phyloP scores from a whole-genome alignment of 2,329 filamentous ascomycete species.

The Phialemoniopsis sp. region DNA sequence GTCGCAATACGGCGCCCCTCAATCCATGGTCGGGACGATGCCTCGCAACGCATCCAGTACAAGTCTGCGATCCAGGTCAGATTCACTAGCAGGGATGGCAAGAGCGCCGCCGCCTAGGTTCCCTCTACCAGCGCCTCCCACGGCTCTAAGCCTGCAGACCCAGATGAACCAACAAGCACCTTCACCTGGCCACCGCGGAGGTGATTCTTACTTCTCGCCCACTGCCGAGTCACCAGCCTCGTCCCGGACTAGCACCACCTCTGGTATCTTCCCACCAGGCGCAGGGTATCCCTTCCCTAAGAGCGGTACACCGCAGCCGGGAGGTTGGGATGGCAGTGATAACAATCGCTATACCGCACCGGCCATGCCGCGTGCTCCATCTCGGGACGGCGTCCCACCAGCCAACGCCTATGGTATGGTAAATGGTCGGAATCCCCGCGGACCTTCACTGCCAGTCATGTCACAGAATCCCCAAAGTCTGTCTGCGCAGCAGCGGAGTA shows the following conservation, averaged over 20 bases:
- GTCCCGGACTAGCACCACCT: slow-evolving; percentile 70
- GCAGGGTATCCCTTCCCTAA: slow-evolving; percentile 66
- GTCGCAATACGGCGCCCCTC: slow-evolving; percentile 21
- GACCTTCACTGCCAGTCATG: slow-evolving; percentile 78
- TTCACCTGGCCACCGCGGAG: slow-evolving; percentile 59
- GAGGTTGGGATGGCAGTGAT: slow-evolving; percentile 60
- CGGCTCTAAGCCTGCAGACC: slow-evolving; percentile 66
- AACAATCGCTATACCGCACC: slow-evolving; percentile 85
- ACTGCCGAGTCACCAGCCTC: slow-evolving; percentile 74
- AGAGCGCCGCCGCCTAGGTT: slow-evolving; percentile 68
- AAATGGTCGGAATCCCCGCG: slow-evolving; percentile 62
- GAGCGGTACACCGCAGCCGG: slow-evolving; percentile 62
- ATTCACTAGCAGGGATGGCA: slow-evolving; percentile 51
- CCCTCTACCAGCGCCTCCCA: slow-evolving; percentile 56
- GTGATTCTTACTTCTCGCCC: slow-evolving; percentile 94
- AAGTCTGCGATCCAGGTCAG: slow-evolving; percentile 71
- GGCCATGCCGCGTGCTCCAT: slow-evolving; percentile 76
- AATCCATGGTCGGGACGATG: slow-evolving; percentile 32
- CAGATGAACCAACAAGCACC: slow-evolving; percentile 33
- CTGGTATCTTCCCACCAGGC: slow-evolving; percentile 61
- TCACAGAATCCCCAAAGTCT: slow-evolving; percentile 45
- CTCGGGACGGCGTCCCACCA: slow-evolving; percentile 67
- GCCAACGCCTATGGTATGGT: slow-evolving; percentile 56
- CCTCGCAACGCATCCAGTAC: slow-evolving; percentile 69
- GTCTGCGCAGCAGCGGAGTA: slow-evolving; percentile 66